Base-by-base conservation (phyloP, 2,329 filamentous ascomycete species). In the Fonsecaea nubica region DNA sequence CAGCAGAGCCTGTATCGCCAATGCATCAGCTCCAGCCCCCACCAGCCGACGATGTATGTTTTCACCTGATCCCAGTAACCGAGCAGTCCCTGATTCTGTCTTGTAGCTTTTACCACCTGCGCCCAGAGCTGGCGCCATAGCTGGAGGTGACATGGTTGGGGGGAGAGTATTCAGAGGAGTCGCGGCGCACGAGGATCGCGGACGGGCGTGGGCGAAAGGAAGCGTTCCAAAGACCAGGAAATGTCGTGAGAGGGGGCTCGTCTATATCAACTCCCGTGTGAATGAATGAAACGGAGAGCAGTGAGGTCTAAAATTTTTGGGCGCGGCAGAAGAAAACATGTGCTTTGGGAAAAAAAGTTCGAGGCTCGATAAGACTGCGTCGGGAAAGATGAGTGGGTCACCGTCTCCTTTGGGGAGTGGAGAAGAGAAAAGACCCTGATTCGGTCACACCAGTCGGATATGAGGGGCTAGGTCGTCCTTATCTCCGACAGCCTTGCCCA, bases 31-130 rank as follows among this genome's bases (percentile, higher is more conserved):
- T 52, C 12, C 80, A 33, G 42, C 52, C 70, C 35, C 9, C 36
- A 58, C 21, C 15, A 6, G 6, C 12, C 5, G 25, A 10, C 18
- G 12, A 33, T 12, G n/a, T 36, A 38, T 54, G 38, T 42, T 12
- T 18, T 12, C 42, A 97, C 95, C 95, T 76, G 95, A 97, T 75
- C 95, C 95, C 72, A 97, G 83, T 72, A 99, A 82, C 81, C 95
- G 88, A 75, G 95, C 95, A 77, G 90, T 79, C 75, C 92, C 93
- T 65, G 93, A 97, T 85, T 99, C 95, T 82, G 87, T 92, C 86
- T 96, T 90, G 75, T 84, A 84, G 75, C 87, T 85, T 76, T 85
- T 88, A 52, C 86, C 83, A 62, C 86, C 79, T 66, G 77, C 74
- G 69, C 76, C 76, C 62, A 69, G 70, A 38, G 72, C 71, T 9